phyloP scores from a whole-genome alignment of 345 rosid species.

The Balakata baccata region DNA sequence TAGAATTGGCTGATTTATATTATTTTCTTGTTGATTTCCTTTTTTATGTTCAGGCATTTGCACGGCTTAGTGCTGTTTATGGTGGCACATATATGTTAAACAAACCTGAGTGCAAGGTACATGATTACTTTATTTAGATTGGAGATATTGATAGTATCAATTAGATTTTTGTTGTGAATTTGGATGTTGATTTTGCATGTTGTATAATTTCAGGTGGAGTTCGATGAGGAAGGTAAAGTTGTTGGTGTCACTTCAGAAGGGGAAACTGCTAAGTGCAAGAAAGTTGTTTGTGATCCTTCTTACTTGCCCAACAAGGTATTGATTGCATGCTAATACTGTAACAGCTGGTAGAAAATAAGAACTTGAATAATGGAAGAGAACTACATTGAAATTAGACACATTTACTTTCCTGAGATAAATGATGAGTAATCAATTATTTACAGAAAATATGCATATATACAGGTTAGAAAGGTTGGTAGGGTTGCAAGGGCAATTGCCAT shows the following conservation, averaged over 20 bases:
- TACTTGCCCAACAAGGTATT: conserved; percentile 83
- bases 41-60: conserved; percentile 64
- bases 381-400: neutral
- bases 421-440: conserved; percentile 11
- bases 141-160: neutral
- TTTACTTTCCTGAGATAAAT: neutral
- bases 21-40: conserved; percentile 5
- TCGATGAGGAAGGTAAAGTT: conserved; percentile 77
- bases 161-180: conserved; percentile 4
- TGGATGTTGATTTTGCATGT: conserved; percentile 17
- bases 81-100: conserved; percentile 98
- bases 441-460: conserved; percentile 23
- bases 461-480: conserved; percentile 80
- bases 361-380: neutral
- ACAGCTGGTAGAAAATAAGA: neutral
- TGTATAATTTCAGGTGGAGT: conserved; percentile 65
- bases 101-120: conserved; percentile 93
- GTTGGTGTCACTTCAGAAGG: conserved; percentile 94
- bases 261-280: conserved; percentile 96
- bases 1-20: neutral
- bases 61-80: conserved; percentile 95
- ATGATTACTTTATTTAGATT: neutral
- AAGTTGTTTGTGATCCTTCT: conserved; percentile 96
- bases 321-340: neutral
- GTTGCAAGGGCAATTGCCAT: conserved; percentile 91